These are phyloP conservation scores for Daldinia bambusicola DNA, from an alignment of 495 filamentous ascomycete genomes.

Conservation along the genomic window DNA sequence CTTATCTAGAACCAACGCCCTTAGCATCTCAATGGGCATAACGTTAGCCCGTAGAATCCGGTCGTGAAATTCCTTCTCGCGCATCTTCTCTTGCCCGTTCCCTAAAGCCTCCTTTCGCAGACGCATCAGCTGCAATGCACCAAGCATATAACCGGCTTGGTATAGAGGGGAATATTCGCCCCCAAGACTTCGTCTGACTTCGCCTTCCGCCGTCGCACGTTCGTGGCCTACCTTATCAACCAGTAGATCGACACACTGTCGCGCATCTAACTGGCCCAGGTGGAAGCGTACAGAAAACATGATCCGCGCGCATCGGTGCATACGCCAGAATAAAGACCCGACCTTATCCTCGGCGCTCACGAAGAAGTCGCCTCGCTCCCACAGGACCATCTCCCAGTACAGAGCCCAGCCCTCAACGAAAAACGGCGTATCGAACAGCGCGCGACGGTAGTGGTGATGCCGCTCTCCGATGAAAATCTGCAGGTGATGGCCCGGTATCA, in stretches of 20 bases:
- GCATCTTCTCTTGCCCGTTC: constrained; percentile 35
- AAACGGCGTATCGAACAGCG: constrained; percentile 62
- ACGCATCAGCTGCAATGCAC: constrained; percentile 59
- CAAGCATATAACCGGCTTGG: constrained; percentile 64
- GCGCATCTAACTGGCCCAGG: constrained; percentile 56
- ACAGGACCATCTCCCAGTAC: constrained; percentile 65
- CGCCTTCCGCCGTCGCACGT: constrained; percentile 64
- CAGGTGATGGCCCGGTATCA: constrained; percentile 65
- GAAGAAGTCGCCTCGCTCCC: constrained; percentile 54
- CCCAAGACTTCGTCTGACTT: constrained; percentile 60
- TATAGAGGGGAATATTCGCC: constrained; percentile 62
- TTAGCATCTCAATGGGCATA: constrained; percentile 64
- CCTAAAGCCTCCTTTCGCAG: constrained; percentile 53
- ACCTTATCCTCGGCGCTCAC: constrained; percentile 58
- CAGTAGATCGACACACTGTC: constrained; percentile 62
- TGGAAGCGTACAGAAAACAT: constrained; percentile 64
- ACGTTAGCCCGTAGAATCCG: constrained; percentile 54
- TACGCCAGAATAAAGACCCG: constrained; percentile 63
- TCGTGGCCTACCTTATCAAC: constrained; percentile 62
- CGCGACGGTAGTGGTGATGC: constrained; percentile 55
- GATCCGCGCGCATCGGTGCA: constrained; percentile 65
- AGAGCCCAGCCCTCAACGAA: constrained; percentile 66
- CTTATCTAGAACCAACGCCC: constrained; percentile 55
- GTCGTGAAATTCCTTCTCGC: constrained; percentile 63
- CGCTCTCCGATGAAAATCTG: constrained; percentile 58